A percentile compares a stretch with the other conserved stretches of the same genome.
Conservation (phyloP, 352 stramenopile genomes). For the Aphanomyces invadans region DNA sequence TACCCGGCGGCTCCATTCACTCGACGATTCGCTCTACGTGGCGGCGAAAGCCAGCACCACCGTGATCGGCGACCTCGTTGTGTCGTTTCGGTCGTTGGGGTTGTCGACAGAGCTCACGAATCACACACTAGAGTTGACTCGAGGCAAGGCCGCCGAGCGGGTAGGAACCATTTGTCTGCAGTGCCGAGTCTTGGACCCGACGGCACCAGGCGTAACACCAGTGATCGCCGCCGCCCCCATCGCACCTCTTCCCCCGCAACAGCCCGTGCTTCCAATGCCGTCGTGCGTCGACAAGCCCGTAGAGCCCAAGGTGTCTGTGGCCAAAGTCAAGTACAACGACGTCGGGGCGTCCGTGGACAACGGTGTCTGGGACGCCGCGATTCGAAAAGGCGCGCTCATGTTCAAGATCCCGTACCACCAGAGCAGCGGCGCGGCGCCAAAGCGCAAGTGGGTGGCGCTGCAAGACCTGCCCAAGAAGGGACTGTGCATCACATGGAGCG, state of each 20-base stretch:
- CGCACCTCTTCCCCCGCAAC: slow-evolving; percentile 23
- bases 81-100: slow-evolving; percentile 26
- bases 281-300: slow-evolving; percentile 19
- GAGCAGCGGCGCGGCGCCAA: slow-evolving; percentile 30
- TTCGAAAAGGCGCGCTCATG: slow-evolving; percentile 54
- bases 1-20: slow-evolving; percentile 41
- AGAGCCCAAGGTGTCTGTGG: slow-evolving; percentile 11
- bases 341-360: neutral
- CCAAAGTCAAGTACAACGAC: slow-evolving; percentile 23
- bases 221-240: slow-evolving; percentile 1
- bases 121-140: neutral
- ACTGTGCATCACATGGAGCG: slow-evolving; percentile 57
- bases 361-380: slow-evolving; percentile 23
- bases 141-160: neutral
- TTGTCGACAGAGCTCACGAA: neutral
- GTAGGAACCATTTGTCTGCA: slow-evolving; percentile 59
- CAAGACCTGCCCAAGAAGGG: slow-evolving; percentile 23
- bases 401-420: slow-evolving; percentile 76
- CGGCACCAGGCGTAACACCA: neutral
- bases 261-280: slow-evolving; percentile 28
- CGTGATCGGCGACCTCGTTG: slow-evolving; percentile 46
- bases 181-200: slow-evolving; percentile 48
- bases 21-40: slow-evolving; percentile 41
- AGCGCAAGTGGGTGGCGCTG: slow-evolving; percentile 62
- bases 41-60: slow-evolving; percentile 61